A percentile compares a stretch with the other conserved stretches of the same genome.
Conservation (phyloP, 2,329 filamentous ascomycete genomes). For the Penicillium polonicum region DNA sequence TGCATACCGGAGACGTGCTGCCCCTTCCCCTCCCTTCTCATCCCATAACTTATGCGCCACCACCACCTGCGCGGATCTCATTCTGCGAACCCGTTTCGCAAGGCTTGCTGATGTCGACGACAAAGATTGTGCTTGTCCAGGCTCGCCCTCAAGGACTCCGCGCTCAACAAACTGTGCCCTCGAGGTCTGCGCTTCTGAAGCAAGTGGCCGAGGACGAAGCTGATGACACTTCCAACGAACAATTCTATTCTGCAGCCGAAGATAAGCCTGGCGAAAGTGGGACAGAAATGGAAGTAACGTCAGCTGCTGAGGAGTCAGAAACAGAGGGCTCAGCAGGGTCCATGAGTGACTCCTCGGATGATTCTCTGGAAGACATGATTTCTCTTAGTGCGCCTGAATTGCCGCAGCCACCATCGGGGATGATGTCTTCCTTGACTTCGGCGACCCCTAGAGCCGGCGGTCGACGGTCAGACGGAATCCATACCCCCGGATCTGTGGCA, state of each 20-base stretch:
- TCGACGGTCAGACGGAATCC: constrained; percentile 69
- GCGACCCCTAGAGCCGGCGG: constrained; percentile 77
- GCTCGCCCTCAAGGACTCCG: constrained; percentile 45
- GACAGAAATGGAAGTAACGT: constrained; percentile 54
- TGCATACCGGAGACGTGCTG: constrained; percentile 81
- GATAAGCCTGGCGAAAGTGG: constrained; percentile 56
- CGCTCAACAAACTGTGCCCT: constrained; percentile 46
- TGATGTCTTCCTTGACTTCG: constrained; percentile 74
- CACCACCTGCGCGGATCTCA: constrained; percentile 81
- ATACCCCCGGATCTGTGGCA: constrained; percentile 83
- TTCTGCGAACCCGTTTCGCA: constrained; percentile 95
- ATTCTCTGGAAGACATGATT: constrained; percentile 91
- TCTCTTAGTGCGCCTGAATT: constrained; percentile 78
- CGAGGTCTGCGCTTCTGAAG: constrained; percentile 56
- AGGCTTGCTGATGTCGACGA: constrained; percentile 72
- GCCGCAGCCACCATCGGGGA: constrained; percentile 73
- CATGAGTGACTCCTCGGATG: constrained; percentile 81
- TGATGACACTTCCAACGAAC: constrained; percentile 83
- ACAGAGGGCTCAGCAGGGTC: constrained; percentile 49
- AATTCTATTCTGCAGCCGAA: constrained; percentile 90
- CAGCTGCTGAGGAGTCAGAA: constrained; percentile 61
- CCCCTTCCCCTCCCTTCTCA: constrained; percentile 75
- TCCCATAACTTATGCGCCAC: constrained; percentile 79
- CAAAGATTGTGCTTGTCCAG: constrained; percentile 75
- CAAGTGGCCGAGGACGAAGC: constrained; percentile 61